Conservation (phyloP, 305 asterid genomes). For the Nicotiana rustica region DNA sequence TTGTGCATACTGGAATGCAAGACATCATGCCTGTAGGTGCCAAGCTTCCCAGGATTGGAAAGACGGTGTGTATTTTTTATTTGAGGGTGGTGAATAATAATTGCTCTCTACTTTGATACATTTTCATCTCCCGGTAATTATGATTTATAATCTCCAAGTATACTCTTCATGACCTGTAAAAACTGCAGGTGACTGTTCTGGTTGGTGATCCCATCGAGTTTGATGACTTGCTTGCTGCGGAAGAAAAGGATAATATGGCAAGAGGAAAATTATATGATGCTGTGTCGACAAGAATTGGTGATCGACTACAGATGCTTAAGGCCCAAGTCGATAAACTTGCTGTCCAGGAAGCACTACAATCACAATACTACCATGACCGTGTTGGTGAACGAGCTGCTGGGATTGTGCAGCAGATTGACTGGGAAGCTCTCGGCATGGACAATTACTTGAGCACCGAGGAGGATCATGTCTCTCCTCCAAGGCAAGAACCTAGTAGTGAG, state of each 20-base stretch:
- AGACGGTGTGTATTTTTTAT: slow-evolving; percentile 59
- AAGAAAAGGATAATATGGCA: slow-evolving; percentile 50
- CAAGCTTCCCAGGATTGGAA: slow-evolving; percentile 85
- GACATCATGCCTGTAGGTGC: slow-evolving; percentile 96
- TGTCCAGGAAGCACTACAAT: slow-evolving; percentile 51
- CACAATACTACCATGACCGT: slow-evolving; percentile 44
- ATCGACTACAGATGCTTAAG: slow-evolving; percentile 67
- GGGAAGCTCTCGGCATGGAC: slow-evolving; percentile 76
- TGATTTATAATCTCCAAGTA: not conserved
- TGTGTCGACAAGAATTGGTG: slow-evolving; percentile 73
- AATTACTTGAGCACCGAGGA: slow-evolving; percentile 48
- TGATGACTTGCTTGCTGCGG: slow-evolving; percentile 64
- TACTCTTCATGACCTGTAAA: slow-evolving; percentile 36
- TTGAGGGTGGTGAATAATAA: slow-evolving; percentile 18
- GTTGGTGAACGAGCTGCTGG: slow-evolving; percentile 56
- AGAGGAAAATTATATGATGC: slow-evolving; percentile 81
- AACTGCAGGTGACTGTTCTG: slow-evolving; percentile 79
- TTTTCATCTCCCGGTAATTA: not conserved
- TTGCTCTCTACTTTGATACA: not conserved
- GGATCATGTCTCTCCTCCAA: slow-evolving; percentile 38
- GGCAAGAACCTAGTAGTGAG: slow-evolving; percentile 35
- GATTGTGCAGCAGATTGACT: slow-evolving; percentile 66
- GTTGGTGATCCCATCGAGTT: slow-evolving; percentile 89
- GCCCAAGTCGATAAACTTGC: slow-evolving; percentile 73
- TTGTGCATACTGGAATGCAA: slow-evolving; percentile 96